Evolutionary conservation across 208 protist genomes (phyloP).

Genomic region (Leptomonas pyrrhocoris): DNA sequence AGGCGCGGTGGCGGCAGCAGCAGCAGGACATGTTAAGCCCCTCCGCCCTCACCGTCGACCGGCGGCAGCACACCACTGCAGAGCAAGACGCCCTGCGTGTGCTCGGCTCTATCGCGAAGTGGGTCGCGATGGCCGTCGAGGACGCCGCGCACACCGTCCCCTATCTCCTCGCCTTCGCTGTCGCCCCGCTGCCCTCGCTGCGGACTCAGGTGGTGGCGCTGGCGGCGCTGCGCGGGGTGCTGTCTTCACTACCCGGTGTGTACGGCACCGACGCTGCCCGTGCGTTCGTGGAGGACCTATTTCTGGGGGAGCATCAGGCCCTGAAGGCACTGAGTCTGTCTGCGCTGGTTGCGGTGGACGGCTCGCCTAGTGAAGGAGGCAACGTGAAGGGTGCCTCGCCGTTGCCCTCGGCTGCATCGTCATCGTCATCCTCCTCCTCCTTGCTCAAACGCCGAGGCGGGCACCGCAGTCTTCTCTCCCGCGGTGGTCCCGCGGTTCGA

Average conservation of each 20-base stretch:
- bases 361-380: not conserved
- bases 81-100: conserved; percentile 48
- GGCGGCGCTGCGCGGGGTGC: conserved; percentile 50
- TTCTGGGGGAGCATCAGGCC: conserved; percentile 54
- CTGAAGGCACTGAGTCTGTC: conserved; percentile 37
- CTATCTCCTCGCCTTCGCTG: conserved; percentile 68
- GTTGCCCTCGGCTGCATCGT: not conserved
- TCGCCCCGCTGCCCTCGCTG: conserved; percentile 56
- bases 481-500: not conserved
- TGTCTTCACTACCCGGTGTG: conserved; percentile 33
- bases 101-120: conserved; percentile 34
- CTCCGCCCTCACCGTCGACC: conserved; percentile 6
- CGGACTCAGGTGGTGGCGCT: conserved; percentile 63
- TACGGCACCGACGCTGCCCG: conserved; percentile 34
- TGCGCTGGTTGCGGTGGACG: conserved; percentile 16
- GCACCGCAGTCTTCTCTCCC: conserved; percentile 23
- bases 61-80: conserved; percentile 9
- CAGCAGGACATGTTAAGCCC: conserved; percentile 41
- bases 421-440: no score
- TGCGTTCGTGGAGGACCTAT: conserved; percentile 44
- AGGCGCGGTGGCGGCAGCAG: conserved; percentile 51
- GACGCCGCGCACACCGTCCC: conserved; percentile 54
- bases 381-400: not conserved
- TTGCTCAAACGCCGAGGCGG: not conserved
- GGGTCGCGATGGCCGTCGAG: conserved; percentile 37